These are phyloP conservation scores for Bryoerythrophyllum caledonicum DNA, from an alignment of 225 moss, liverwort and hornwort genomes.

Conservation along the genomic window DNA sequence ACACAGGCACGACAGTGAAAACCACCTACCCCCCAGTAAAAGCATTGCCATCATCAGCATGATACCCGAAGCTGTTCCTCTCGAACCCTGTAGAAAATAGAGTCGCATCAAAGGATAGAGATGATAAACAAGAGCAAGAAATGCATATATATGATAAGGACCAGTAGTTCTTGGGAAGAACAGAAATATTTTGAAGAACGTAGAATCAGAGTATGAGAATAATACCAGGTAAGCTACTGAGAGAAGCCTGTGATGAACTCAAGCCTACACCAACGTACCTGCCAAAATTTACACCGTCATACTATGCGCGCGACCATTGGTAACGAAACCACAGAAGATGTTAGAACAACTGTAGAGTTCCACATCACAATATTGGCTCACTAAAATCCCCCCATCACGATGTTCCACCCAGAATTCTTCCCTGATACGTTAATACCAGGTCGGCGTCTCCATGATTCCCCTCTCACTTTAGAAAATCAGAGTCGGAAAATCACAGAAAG, in stretches of 20 bases:
- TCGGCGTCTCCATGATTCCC: constrained; percentile 2
- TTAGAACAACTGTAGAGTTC: neutral
- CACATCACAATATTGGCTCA: too few species aligned
- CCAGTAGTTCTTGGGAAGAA: neutral
- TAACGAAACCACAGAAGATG: neutral
- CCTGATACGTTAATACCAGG: neutral
- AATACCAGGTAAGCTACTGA: constrained; percentile 36
- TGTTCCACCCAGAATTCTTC: neutral
- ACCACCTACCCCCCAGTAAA: constrained; percentile 35
- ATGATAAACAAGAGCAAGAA: neutral
- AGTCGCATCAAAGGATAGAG: neutral
- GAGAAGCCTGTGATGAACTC: constrained; percentile 40
- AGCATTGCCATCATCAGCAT: constrained; percentile 43
- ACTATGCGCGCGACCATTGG: neutral
- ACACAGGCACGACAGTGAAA: neutral
- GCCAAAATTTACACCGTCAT: constrained; percentile 11
- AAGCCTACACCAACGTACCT: constrained; percentile 43
- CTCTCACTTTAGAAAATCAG: neutral
- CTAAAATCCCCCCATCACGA: neutral
- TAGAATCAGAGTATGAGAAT: constrained; percentile 2
- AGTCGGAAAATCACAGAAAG: constrained; percentile 11
- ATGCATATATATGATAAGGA: neutral
- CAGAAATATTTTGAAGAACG: neutral
- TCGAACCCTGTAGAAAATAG: constrained; percentile 31
- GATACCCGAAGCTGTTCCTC: constrained; percentile 42